Evolutionary conservation across 225 moss, liverwort and hornwort species (phyloP), one percentile per base, ranked within the genome.

Genomic region (Rhytidiadelphus loreus): DNA sequence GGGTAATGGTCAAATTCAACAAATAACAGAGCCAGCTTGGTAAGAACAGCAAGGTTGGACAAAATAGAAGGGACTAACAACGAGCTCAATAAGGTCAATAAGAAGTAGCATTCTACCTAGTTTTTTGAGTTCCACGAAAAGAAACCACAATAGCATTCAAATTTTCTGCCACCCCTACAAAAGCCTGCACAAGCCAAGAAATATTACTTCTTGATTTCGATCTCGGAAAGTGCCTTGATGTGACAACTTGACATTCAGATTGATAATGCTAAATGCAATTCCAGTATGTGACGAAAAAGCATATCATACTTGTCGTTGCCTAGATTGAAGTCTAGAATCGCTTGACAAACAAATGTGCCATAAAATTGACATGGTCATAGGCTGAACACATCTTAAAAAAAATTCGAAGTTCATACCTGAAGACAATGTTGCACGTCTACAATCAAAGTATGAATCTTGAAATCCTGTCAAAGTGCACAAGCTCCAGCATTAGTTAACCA

Each of bases 91-190:
- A 83, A 88, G 64, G 64, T 65, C 46, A 81, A 33, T 44, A 46
- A 62, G 62, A 46, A 58, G 39, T 65, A 62, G 83, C 72, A 80
- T 39, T 86, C 85, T 86, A 95, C 96, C 96, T 96, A 28, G 90
- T 93, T 92, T 93, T 96, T 87, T 96, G 98, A 86, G 98, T 97
- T 88, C 98, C 98, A 72, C 98, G 97, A 88, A 99, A 97, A n/a
- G 98, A 93, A 88, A 97, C 90, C 66, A 99, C 93, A 89, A 99
- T 90, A 41, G 96, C 88, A 82, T 94, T 96, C 90, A 97, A 86
- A 89, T 96, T 93, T 90, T 97, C 96, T 41, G 96, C 96, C 78
- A 99, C 93, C 64, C 98, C 98, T 86, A 99, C 95, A 90, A 95
- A 99, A 71, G 96, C 96, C 94, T 96, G 94, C 88, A 88, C 81